phyloP scores from a whole-genome alignment of 352 stramenopile genomes.

The Phytophthora hybrid region DNA sequence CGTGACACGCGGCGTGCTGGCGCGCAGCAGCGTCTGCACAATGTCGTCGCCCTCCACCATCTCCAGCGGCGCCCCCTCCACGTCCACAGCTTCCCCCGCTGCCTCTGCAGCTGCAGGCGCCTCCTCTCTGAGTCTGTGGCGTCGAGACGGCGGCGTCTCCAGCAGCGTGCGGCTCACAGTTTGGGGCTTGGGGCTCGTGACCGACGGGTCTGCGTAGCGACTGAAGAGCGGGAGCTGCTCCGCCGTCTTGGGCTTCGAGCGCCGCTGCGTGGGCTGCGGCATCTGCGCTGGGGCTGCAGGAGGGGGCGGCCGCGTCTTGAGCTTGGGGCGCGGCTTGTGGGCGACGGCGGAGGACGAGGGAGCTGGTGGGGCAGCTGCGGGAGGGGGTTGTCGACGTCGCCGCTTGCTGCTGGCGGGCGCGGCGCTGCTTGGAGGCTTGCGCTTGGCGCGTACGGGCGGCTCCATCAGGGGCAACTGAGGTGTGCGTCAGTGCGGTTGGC shows the following conservation, averaged over 20 bases:
- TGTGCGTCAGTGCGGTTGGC: too few relatives aligned
- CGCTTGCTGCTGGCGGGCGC: conserved; percentile 17
- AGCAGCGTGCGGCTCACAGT: not conserved
- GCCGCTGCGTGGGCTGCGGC: too few relatives aligned
- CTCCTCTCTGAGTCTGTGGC: not conserved
- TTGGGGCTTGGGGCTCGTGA: conserved; percentile 24
- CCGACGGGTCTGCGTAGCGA: conserved; percentile 24
- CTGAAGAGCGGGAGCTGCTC: conserved; percentile 30
- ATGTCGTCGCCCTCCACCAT: conserved; percentile 78
- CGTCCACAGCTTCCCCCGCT: conserved; percentile 47
- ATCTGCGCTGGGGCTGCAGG: not conserved
- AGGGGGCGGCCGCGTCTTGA: too few relatives aligned
- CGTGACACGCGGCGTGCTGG: conserved; percentile 49
- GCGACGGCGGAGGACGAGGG: too few relatives aligned
- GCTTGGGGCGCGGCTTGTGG: not conserved
- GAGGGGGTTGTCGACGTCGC: conserved; percentile 16
- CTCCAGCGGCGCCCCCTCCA: conserved; percentile 34
- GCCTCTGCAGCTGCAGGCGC: not conserved
- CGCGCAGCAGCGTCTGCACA: conserved; percentile 52
- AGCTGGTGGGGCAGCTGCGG: not conserved
- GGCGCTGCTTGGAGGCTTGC: conserved; percentile 8
- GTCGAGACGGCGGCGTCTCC: conserved; percentile 11
- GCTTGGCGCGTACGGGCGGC: conserved; percentile 16
- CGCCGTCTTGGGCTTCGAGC: not conserved
- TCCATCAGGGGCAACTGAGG: not conserved